These are phyloP conservation scores for Aspergillus sp. DNA, from an alignment of 2,329 filamentous ascomycete genomes.

Conservation along the genomic window DNA sequence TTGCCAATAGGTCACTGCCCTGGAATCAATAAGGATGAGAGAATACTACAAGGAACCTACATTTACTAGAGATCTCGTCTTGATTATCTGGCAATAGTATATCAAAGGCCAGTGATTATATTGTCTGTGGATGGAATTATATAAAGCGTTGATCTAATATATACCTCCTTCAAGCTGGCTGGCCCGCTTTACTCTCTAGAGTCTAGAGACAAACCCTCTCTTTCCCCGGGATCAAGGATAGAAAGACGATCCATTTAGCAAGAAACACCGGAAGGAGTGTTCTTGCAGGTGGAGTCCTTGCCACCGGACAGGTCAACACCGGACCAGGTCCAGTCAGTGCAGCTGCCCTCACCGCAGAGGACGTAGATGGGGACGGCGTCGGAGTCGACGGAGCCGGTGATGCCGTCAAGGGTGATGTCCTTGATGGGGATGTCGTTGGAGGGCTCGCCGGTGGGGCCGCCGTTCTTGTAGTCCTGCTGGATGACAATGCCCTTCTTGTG, in stretches of 20 bases:
- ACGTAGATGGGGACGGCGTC: slow-evolving; percentile 50
- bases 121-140: background rate
- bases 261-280: slow-evolving; percentile 38
- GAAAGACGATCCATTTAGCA: slow-evolving; percentile 24
- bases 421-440: slow-evolving; percentile 43
- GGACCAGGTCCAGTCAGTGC: slow-evolving; percentile 56
- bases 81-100: background rate
- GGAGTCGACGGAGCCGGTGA: slow-evolving; percentile 37
- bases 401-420: slow-evolving; percentile 35
- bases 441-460: slow-evolving; percentile 40
- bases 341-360: slow-evolving; percentile 54
- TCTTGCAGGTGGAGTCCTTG: slow-evolving; percentile 44
- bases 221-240: background rate
- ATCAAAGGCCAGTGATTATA: background rate
- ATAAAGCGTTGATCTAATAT: background rate
- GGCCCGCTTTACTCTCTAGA: background rate
- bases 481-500: slow-evolving; percentile 57
- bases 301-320: slow-evolving; percentile 54
- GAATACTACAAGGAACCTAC: background rate
- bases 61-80: background rate
- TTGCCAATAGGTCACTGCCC: too few species aligned
- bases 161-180: background rate
- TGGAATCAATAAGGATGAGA: background rate
- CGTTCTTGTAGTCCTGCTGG: slow-evolving; percentile 58
- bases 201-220: too few species aligned